Base-by-base conservation (phyloP, 164 flowering plant species). In the Macadamia integrifolia region DNA sequence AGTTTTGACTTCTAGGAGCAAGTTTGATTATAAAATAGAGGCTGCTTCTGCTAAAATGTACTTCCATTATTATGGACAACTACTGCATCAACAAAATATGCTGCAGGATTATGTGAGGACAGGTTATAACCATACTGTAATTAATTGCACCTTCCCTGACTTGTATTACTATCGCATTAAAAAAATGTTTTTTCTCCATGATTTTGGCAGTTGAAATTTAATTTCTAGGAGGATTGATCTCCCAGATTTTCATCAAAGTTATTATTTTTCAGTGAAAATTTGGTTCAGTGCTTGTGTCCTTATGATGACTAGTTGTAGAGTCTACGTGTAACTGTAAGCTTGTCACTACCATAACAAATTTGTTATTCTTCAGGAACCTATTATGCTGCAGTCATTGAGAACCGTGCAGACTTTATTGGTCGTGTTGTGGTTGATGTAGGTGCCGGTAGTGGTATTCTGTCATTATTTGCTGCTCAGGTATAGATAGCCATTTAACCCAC, bases 361-460 rank as follows among this genome's bases (percentile, higher is more conserved):
- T 29, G 6, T 71, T 69, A 64, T 66, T 61, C 62, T 75, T 42
- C 81, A 95, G 99, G 98, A 74, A 85, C 97, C 44, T 95, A 95
- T 75, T 89, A 84, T 82, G 94, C 98, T 70, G 99, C 99, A 40
- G 89, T 95, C 12, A 82, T 95, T 64, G 98, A 92, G 82, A 95
- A 95, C 69, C 96, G 91, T 73, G 78, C 73, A 42, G 98, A 92
- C 80, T 91, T 95, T 72, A 42, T 40, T 71, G 98, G 83, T 60
- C 91, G 96, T 64, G 94, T 95, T 60, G 99, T 95, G 44, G 98
- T 95, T 80, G 99, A 95, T 81, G 99, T 95, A 70, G 99, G 98
- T 73, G 99, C 99, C 81, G 99, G 99, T 73, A 95, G 99, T 83
- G 99, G 99, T 58, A 95, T 95, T 72, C 84, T 95, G 80, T 95